Conservation (phyloP, 345 rosid genomes). For the Luvunga scandens region DNA sequence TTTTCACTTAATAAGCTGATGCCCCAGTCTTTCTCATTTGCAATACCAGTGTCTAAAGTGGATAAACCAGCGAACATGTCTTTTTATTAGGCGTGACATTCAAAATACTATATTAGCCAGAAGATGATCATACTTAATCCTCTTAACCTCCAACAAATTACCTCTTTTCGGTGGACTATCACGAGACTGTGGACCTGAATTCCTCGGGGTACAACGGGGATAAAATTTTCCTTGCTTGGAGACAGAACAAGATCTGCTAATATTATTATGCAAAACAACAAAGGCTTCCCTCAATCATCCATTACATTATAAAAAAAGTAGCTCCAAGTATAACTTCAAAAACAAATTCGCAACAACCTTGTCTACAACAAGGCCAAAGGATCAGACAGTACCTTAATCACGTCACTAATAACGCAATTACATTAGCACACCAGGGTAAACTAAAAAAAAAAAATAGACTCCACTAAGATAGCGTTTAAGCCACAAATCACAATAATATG, state of each 20-base stretch:
- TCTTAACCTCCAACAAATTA: constrained; percentile 13
- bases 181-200: constrained; percentile 86
- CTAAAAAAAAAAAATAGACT: too few relatives aligned
- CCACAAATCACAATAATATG: background rate
- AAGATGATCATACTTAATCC: background rate
- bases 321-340: background rate
- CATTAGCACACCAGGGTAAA: background rate
- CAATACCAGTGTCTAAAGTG: constrained; percentile 90
- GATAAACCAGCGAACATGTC: constrained; percentile 5
- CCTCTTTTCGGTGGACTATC: constrained; percentile 97
- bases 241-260: constrained; percentile 56
- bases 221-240: constrained; percentile 76
- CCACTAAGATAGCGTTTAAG: background rate
- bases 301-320: background rate
- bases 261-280: background rate
- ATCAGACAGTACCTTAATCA: background rate
- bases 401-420: background rate
- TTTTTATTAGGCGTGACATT: constrained; percentile 10
- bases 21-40: constrained; percentile 99
- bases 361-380: background rate
- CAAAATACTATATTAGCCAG: background rate
- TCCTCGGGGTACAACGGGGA: constrained; percentile 80
- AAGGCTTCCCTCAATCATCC: background rate
- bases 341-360: background rate
- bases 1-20: constrained; percentile 75